A percentile compares a stretch with the other conserved stretches of the same genome.
Evolutionary conservation across 371 early-diverging fungal genomes (phyloP).

Genomic region (Syncephalastrum racemosum): DNA sequence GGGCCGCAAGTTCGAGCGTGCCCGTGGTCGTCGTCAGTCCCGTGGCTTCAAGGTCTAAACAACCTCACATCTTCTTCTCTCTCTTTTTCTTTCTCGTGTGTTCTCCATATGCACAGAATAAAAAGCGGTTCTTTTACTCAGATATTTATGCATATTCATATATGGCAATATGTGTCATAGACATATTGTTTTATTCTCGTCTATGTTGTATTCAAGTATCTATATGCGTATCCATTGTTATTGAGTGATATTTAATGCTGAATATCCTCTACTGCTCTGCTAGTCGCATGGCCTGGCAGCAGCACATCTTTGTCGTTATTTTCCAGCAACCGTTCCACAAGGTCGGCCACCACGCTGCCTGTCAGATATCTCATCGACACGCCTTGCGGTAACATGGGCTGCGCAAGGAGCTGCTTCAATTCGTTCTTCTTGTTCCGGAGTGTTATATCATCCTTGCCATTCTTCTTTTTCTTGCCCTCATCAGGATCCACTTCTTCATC

Average conservation of each 20-base stretch:
- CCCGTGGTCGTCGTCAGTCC: conserved; percentile 98
- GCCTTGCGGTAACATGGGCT: conserved; percentile 74
- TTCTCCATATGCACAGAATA: no score
- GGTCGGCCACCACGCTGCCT: conserved; percentile 60
- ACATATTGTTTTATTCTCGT: no score
- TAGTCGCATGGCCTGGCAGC: conserved; percentile 18
- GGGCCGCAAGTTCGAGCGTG: conserved; percentile 99
- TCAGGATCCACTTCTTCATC: conserved; percentile 62
- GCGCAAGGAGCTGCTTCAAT: conserved; percentile 58
- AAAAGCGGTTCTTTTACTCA: no score
- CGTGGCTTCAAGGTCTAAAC: conserved; percentile 91
- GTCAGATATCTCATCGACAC: conserved; percentile 75
- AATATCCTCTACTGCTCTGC: conserved; percentile 16
- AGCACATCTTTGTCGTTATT: conserved; percentile 23
- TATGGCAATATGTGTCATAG: no score
- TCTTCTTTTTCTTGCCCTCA: conserved; percentile 23
- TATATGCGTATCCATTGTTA: no score
- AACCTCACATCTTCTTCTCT: no score
- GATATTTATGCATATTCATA: no score
- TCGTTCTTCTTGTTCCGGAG: conserved; percentile 55
- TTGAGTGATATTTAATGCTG: no score
- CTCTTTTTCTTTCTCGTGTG: no score
- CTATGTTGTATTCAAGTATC: no score
- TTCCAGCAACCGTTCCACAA: conserved; percentile 63
- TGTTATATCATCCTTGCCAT: conserved; percentile 35